phyloP scores from a whole-genome alignment of 129 eudicot genomes.

The Ambrosia artemisiifolia region DNA sequence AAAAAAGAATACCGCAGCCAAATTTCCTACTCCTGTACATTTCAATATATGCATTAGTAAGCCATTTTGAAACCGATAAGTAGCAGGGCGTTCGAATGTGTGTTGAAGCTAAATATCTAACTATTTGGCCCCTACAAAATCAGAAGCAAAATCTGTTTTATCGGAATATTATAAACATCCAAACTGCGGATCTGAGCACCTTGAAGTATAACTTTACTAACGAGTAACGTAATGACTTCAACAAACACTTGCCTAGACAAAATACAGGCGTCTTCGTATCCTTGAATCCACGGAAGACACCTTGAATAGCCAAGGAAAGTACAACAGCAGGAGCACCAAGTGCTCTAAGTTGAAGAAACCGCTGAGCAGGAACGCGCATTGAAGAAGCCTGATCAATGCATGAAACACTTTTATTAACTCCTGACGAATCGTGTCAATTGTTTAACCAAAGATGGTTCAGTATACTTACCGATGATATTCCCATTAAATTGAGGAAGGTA shows the following conservation, averaged over 20 bases:
- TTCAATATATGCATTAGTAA: constrained; percentile 4
- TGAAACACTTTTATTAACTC: not conserved
- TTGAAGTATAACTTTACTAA: not conserved
- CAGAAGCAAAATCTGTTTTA: not conserved
- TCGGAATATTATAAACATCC: not conserved
- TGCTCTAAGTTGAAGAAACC: constrained; percentile 69
- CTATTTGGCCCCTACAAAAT: not conserved
- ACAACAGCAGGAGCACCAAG: constrained; percentile 73
- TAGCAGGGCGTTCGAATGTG: not conserved
- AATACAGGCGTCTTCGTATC: constrained; percentile 63
- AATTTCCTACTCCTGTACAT: constrained; percentile 58
- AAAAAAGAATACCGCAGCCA: constrained; percentile 63
- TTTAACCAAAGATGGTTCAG: not conserved
- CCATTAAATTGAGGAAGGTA: constrained; percentile 56
- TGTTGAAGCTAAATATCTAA: not conserved
- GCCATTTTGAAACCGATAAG: not conserved
- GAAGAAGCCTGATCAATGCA: constrained; percentile 46
- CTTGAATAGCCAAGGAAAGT: constrained; percentile 60
- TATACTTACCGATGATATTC: constrained; percentile 55
- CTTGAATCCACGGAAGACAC: constrained; percentile 67
- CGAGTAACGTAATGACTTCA: not conserved
- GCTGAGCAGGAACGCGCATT: constrained; percentile 55
- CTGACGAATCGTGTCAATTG: not conserved
- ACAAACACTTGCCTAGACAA: constrained; percentile 51
- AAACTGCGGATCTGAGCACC: not conserved